Evolutionary conservation across 2,329 filamentous ascomycete species (phyloP).

Genomic region (Coniosporium tulheliwenetii): DNA sequence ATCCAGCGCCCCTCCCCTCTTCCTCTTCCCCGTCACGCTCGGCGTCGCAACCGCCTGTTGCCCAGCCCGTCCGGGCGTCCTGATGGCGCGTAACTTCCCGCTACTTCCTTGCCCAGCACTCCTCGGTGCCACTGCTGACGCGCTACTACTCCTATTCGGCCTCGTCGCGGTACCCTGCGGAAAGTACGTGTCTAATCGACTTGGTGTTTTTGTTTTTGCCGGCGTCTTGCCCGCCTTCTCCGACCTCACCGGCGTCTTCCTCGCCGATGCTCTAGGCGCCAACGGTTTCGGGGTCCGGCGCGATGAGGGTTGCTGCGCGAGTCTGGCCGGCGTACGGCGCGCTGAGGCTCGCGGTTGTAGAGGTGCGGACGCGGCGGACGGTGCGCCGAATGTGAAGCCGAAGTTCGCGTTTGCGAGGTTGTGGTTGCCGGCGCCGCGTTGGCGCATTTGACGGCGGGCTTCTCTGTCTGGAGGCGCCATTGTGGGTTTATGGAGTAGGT

Average conservation of each 20-base stretch:
- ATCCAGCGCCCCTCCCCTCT: not conserved
- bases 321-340: not conserved
- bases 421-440: conserved; percentile 1
- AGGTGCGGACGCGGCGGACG: not conserved
- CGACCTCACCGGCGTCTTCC: not conserved
- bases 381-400: conserved; percentile 2
- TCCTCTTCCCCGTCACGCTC: conserved; percentile 1
- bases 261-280: not conserved
- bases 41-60: not conserved
- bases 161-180: too few relatives aligned
- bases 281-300: not conserved
- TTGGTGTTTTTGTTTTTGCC: too few relatives aligned
- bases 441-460: conserved; percentile 1
- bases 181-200: too few relatives aligned
- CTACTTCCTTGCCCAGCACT: too few relatives aligned
- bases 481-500: not conserved
- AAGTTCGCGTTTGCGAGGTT: conserved; percentile 1
- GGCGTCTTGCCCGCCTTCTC: too few relatives aligned
- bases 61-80: too few relatives aligned
- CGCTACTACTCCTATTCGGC: too few relatives aligned
- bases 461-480: conserved; percentile 1
- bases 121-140: too few relatives aligned
- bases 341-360: not conserved
- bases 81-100: too few relatives aligned
- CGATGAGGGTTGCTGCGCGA: not conserved